Evolutionary conservation across 306 rosid species (phyloP), one percentile per base, ranked within the genome.

Genomic region (Inga leiocalycina): DNA sequence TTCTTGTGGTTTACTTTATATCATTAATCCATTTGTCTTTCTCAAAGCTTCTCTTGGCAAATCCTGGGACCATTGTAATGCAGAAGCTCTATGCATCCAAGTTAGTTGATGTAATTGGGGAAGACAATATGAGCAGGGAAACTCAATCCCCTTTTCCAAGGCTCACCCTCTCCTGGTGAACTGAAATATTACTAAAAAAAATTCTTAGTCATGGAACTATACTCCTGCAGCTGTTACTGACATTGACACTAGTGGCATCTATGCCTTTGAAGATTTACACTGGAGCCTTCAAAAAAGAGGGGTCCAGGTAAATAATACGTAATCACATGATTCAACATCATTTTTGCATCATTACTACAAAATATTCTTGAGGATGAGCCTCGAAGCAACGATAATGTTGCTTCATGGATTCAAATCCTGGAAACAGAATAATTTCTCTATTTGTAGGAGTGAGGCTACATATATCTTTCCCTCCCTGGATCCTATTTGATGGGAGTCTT

Each of bases 231-330:
- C 99, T 66, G 97, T 93, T 71, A 86, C 86, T 48, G 97, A 94
- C 76, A 90, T 94, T 59, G 97, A 94, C 79, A 92, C 98, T 0
- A 92, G 95, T 69, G 98, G 98, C 32, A 94, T 94, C 82, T 93
- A 86, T 69, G 88, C 97, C 32, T 83, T 92, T 34, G 90, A 90
- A 86, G 90, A 87, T 16, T 79, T 94, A 68, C 66, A 65, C 17
- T 84, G 67, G 74, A 87, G 83, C 84, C 92, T 94, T 80, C 85
- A 68, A 32, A 88, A 89, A 81, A 89, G 90, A 82, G 87, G 87
- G 10, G 61, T 91, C 15, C 83, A 91, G 93, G 97, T 88, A 85
- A 39, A 27, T 69, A 19, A 57, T 57, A 15, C 14, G 65, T 54
- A 82, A 71, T 75, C 1, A 27, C 41, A 72, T 5, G 35, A 57